Percentiles rank a stretch among this genome's conserved stretches.
phyloP scores from a whole-genome alignment of 495 filamentous ascomycete genomes.

The Hypoxylon trugodes region DNA sequence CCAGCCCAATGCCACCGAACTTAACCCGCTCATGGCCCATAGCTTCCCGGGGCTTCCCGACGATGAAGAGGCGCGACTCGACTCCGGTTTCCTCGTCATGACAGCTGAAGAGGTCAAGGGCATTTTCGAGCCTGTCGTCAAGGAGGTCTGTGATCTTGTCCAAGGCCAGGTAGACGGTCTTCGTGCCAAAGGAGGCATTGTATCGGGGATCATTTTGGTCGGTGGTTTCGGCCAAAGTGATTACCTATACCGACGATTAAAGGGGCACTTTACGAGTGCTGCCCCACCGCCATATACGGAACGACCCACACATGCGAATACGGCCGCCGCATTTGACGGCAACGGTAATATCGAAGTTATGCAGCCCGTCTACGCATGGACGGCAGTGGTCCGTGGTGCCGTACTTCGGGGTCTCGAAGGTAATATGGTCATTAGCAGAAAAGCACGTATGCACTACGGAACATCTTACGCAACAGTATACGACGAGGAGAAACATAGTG shows the following conservation, averaged over 20 bases:
- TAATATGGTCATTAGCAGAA: conserved; percentile 72
- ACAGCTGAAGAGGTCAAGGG: conserved; percentile 66
- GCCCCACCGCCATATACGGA: conserved; percentile 73
- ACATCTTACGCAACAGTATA: conserved; percentile 80
- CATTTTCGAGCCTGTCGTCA: conserved; percentile 73
- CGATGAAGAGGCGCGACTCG: conserved; percentile 66
- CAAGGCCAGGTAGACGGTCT: conserved; percentile 68
- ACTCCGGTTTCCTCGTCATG: conserved; percentile 72
- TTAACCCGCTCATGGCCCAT: not conserved
- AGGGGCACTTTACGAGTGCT: conserved; percentile 69
- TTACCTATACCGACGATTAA: conserved; percentile 72
- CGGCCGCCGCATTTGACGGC: conserved; percentile 46
- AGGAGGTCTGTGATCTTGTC: conserved; percentile 68
- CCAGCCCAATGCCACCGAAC: not conserved
- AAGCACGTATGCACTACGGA: conserved; percentile 78
- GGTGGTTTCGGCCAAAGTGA: conserved; percentile 75
- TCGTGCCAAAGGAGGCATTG: conserved; percentile 66
- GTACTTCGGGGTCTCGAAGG: conserved; percentile 75
- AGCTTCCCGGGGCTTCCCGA: conserved; percentile 76
- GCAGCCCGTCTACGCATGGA: conserved; percentile 81
- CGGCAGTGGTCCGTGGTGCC: conserved; percentile 74
- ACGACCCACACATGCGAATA: conserved; percentile 64
- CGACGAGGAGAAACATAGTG: conserved; percentile 71
- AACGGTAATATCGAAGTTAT: conserved; percentile 71
- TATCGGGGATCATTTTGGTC: conserved; percentile 73